Percentiles rank a stretch among this genome's conserved stretches.
These are phyloP conservation scores for Diaporthe ampelina DNA, from an alignment of 2,329 filamentous ascomycete species.

Conservation along the genomic window DNA sequence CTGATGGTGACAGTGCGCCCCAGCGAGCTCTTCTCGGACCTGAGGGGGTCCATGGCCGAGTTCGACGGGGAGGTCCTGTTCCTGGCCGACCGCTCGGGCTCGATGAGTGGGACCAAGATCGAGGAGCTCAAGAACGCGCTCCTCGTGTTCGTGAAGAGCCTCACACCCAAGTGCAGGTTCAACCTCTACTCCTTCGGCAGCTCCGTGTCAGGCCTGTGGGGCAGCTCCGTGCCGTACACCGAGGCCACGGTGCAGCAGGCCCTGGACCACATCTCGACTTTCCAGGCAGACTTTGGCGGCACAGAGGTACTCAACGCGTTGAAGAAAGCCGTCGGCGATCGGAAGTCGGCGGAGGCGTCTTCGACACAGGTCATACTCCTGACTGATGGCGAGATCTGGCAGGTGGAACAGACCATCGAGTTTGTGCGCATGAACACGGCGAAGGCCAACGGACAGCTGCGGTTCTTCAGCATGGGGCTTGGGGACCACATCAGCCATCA, in stretches of 20 bases:
- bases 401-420: not conserved
- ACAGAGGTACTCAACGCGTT: not conserved
- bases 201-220: not conserved
- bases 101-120: not conserved
- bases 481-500: not conserved
- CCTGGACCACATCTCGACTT: not conserved
- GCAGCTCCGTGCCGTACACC: not conserved
- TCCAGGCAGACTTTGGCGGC: not conserved
- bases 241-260: not conserved
- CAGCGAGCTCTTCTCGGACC: not conserved
- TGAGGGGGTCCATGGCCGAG: not conserved
- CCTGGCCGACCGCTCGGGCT: not conserved
- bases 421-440: not conserved
- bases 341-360: too few relatives aligned
- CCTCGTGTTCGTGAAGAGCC: not conserved
- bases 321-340: not conserved
- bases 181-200: not conserved
- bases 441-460: not conserved
- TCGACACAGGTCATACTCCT: not conserved
- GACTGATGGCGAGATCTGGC: not conserved
- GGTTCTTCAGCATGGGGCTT: not conserved
- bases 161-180: not conserved
- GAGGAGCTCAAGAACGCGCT: not conserved
- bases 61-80: not conserved
- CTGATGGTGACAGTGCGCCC: not conserved